These are phyloP conservation scores for Fusarium guadeloupense DNA, from an alignment of 2,329 filamentous ascomycete genomes.

Conservation along the genomic window DNA sequence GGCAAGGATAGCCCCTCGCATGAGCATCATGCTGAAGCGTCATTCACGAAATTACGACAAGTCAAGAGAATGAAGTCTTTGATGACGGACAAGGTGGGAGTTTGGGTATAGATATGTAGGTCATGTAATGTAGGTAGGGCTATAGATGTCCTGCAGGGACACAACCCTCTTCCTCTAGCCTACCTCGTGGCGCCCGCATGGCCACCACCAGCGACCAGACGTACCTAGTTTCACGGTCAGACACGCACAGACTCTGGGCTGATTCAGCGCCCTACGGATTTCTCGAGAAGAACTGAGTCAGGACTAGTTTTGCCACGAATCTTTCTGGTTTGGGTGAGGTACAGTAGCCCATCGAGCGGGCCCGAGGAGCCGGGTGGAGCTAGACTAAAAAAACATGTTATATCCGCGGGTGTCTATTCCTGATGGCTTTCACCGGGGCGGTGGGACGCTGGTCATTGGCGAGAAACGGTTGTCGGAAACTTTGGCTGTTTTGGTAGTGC, in stretches of 20 bases:
- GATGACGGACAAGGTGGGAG: neutral
- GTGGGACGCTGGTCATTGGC: neutral
- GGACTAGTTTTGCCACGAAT: neutral
- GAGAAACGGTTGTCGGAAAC: neutral
- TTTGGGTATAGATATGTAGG: neutral
- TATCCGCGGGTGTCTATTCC: neutral
- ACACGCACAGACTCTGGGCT: neutral
- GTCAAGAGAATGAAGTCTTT: neutral
- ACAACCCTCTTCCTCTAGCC: neutral
- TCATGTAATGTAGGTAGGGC: neutral
- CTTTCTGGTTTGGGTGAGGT: neutral
- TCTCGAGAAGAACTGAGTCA: neutral
- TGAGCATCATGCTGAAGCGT: slow-evolving; percentile 1
- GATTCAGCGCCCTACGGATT: neutral
- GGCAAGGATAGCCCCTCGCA: slow-evolving; percentile 9
- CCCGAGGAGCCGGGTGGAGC: neutral
- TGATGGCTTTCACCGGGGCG: neutral
- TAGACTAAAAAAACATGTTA: too few species aligned
- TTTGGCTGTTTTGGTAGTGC: too few species aligned
- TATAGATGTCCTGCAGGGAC: neutral
- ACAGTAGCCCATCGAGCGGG: neutral
- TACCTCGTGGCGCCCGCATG: neutral
- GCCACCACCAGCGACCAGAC: neutral
- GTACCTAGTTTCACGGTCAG: neutral
- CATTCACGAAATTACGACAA: neutral